These are phyloP conservation scores for Chionographis japonica DNA, from an alignment of 106 monocot species.

Conservation along the genomic window DNA sequence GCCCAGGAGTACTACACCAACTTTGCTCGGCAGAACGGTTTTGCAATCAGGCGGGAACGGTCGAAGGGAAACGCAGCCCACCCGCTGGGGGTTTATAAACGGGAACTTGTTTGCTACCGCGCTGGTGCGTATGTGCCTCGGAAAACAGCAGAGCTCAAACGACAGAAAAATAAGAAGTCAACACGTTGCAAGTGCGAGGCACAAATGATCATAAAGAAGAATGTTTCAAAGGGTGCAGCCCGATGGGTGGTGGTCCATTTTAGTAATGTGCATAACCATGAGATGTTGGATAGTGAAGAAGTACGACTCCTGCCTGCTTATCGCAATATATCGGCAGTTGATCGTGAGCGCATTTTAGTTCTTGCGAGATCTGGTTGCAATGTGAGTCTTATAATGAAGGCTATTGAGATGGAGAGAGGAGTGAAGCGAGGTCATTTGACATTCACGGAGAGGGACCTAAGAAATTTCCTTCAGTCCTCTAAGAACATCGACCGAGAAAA, in stretches of 20 bases:
- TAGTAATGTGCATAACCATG: conserved; percentile 80
- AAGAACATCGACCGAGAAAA: conserved; percentile 55
- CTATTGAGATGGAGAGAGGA: conserved; percentile 68
- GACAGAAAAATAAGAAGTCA: conserved; percentile 57
- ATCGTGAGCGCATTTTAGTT: conserved; percentile 50
- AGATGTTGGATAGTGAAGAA: conserved; percentile 58
- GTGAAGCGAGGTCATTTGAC: conserved; percentile 44
- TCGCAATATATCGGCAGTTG: conserved; percentile 51
- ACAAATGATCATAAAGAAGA: conserved; percentile 85
- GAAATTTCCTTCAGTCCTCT: conserved; percentile 66
- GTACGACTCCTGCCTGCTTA: conserved; percentile 34
- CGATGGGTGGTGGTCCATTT: conserved; percentile 66
- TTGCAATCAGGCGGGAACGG: conserved; percentile 65
- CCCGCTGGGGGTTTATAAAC: conserved; percentile 69
- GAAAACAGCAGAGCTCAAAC: conserved; percentile 49
- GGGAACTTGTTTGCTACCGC: conserved; percentile 85
- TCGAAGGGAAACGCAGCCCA: conserved; percentile 80
- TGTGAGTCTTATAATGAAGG: conserved; percentile 51
- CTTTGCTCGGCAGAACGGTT: conserved; percentile 69
- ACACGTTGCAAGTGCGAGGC: conserved; percentile 78
- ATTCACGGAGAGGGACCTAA: conserved; percentile 65
- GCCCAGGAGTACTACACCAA: conserved; percentile 67
- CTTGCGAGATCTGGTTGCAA: conserved; percentile 58
- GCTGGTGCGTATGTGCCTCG: conserved; percentile 53
- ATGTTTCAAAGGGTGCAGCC: conserved; percentile 24